Evolutionary conservation across 768 basidiomycete genomes (phyloP).

Genomic region (Boletus sensibilis): DNA sequence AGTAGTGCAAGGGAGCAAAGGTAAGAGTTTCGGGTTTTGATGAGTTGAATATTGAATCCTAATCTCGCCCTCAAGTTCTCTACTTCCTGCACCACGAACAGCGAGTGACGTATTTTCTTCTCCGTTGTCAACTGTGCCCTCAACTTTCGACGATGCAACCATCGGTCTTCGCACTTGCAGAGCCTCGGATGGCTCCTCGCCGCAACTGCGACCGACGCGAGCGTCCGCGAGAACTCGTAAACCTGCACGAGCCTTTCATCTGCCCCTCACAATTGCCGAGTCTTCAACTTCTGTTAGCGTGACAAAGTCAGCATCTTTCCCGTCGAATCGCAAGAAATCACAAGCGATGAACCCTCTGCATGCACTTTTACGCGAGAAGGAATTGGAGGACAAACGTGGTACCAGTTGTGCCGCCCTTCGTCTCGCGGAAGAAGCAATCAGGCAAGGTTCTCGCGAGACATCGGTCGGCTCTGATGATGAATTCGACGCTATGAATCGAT

Average conservation of each 20-base stretch:
- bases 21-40: slow-evolving; percentile 5
- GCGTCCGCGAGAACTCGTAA: slow-evolving; percentile 24
- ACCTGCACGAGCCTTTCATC: neutral
- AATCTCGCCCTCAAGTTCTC: slow-evolving; percentile 6
- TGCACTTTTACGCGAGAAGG: slow-evolving; percentile 55
- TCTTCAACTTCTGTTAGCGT: slow-evolving; percentile 1
- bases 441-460: slow-evolving; percentile 31
- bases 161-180: neutral
- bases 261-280: slow-evolving; percentile 13
- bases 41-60: neutral
- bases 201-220: slow-evolving; percentile 10
- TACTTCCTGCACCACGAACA: neutral
- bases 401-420: slow-evolving; percentile 42
- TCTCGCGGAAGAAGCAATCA: slow-evolving; percentile 44
- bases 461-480: slow-evolving; percentile 15
- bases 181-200: neutral
- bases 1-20: slow-evolving; percentile 1
- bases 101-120: slow-evolving; percentile 18
- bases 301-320: neutral
- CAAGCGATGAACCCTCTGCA: slow-evolving; percentile 50
- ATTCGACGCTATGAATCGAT: slow-evolving; percentile 16
- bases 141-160: slow-evolving; percentile 1
- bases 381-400: slow-evolving; percentile 28
- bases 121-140: slow-evolving; percentile 22
- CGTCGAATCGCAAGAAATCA: slow-evolving; percentile 19